Evolutionary conservation across 2,329 filamentous ascomycete genomes (phyloP), one percentile per base, ranked within the genome.

Genomic region (Fusarium lateritium): DNA sequence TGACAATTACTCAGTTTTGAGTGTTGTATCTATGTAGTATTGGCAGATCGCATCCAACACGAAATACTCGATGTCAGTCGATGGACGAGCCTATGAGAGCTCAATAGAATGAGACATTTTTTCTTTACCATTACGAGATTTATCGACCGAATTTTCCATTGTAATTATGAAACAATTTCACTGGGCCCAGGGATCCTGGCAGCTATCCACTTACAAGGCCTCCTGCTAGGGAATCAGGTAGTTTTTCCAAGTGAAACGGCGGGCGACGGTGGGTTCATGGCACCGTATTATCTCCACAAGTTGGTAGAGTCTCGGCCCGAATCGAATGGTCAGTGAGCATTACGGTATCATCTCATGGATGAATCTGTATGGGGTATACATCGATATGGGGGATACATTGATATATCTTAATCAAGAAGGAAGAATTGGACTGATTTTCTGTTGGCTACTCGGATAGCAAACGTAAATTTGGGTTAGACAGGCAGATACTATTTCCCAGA

Each of bases 91-190:
- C 40, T 21, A 8, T n/a, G 15, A 34, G 22, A 33, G 24, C 21
- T 22, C 46, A 53, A 33, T 38, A 43, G 47, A 11, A 47, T 60
- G 52, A 56, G 52, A 46, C 34, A 60, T 60, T 60, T 60, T 42
- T 21, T 13, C 24, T 33, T 56, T 45, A 28, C 22, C 15, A 39
- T 56, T 59, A 54, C 55, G 28, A 51, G 43, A 28, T 19, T 28
- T n/a, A 40, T 47, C 51, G 26, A 44, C 39, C 28, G 7, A 45
- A 24, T 34, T 59, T 44, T 22, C 21, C 17, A 44, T 44, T 4
- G 21, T n/a, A n/a, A 28, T 15, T 56, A 36, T 47, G 15, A 19
- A 26, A 34, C 34, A 42, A 45, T 57, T 34, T 60, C 34, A 60
- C 56, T 60, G 56, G 56, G 10, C 42, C 42, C 21, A 46, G 56